Evolutionary conservation across 2,329 filamentous ascomycete genomes (phyloP).

Genomic region (Elsinoe ampelina): DNA sequence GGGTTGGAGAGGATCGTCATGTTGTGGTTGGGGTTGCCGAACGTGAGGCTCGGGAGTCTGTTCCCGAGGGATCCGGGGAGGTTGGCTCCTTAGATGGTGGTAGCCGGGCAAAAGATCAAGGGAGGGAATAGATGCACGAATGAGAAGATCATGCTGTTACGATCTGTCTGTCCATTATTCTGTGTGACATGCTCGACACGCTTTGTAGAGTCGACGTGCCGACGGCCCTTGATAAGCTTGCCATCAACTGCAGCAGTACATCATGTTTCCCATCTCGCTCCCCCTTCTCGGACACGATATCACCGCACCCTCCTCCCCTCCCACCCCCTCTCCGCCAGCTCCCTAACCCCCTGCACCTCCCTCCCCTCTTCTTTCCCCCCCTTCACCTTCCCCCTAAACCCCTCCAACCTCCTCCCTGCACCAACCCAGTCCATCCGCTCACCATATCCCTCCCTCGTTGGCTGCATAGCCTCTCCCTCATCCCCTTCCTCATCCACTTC

Average conservation of each 20-base stretch:
- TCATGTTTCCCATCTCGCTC: too few species aligned
- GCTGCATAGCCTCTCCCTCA: too few species aligned
- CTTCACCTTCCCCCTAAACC: conserved; percentile 25
- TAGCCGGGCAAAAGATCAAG: too few species aligned
- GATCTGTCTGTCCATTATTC: neutral
- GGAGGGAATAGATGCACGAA: too few species aligned
- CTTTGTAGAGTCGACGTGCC: neutral
- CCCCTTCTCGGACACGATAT: too few species aligned
- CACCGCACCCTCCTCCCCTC: neutral
- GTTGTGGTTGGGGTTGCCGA: conserved; percentile 56
- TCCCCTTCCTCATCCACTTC: conserved; percentile 16
- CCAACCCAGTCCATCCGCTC: neutral
- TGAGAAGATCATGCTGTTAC: neutral
- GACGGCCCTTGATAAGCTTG: too few species aligned
- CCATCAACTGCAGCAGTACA: too few species aligned
- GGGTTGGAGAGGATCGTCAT: conserved; percentile 59
- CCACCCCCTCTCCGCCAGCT: conserved; percentile 20
- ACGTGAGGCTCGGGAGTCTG: conserved; percentile 51
- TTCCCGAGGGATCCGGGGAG: conserved; percentile 57
- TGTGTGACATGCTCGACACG: neutral
- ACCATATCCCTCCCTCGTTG: too few species aligned
- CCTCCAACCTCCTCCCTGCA: conserved; percentile 18
- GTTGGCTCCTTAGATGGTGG: conserved; percentile 37
- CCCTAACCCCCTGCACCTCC: conserved; percentile 23
- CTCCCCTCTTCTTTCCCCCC: conserved; percentile 20